Evolutionary conservation across 2,329 filamentous ascomycete species (phyloP).

Genomic region (Talaromyces sp.): DNA sequence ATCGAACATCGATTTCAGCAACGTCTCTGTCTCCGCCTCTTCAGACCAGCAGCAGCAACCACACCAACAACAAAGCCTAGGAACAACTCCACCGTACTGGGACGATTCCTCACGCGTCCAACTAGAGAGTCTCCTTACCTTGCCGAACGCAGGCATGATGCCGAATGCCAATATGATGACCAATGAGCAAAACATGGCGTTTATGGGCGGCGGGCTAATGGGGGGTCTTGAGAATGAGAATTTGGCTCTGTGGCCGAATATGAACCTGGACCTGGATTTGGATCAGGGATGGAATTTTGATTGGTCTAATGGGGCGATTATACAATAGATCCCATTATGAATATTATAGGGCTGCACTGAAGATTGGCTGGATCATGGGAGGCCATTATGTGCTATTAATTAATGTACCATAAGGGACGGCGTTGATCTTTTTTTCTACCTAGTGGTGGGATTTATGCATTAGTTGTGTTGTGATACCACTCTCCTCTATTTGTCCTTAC

Average conservation of each 20-base stretch:
- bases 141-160: constrained; percentile 19
- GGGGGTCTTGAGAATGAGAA: constrained; percentile 20
- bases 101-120: constrained; percentile 20
- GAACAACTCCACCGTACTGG: constrained; percentile 10
- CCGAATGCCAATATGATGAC: constrained; percentile 17
- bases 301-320: constrained; percentile 22
- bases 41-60: not conserved
- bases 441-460: not conserved
- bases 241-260: constrained; percentile 24
- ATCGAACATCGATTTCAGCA: constrained; percentile 17
- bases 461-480: not conserved
- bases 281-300: constrained; percentile 39
- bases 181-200: not conserved
- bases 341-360: not conserved
- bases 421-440: not conserved
- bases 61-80: not conserved
- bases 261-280: constrained; percentile 30
- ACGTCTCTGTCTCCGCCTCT: constrained; percentile 4
- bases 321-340: not conserved
- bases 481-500: not conserved
- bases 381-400: not conserved
- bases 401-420: not conserved
- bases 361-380: not conserved
- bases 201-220: not conserved
- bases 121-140: constrained; percentile 18